Conservation (phyloP, 2,329 filamentous ascomycete genomes). For the Eurotiales sp. region DNA sequence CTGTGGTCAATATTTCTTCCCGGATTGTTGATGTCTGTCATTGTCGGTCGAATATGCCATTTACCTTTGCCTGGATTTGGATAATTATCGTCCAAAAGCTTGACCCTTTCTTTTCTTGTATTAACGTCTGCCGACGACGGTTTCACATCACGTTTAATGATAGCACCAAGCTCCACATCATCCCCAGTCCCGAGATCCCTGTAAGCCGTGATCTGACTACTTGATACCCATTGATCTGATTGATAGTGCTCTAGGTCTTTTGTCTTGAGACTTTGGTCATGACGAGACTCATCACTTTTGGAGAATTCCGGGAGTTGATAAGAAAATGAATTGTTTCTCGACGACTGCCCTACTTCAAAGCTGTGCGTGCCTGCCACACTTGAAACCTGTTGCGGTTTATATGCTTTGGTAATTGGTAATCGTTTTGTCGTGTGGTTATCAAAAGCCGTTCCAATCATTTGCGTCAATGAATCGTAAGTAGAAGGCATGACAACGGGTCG, state of each 20-base stretch:
- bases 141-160: neutral
- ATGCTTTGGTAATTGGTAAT: neutral
- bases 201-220: neutral
- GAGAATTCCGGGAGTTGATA: neutral
- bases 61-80: neutral
- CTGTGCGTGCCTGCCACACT: neutral
- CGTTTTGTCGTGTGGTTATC: no score
- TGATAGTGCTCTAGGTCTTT: neutral
- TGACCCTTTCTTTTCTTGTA: neutral
- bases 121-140: neutral
- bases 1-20: neutral
- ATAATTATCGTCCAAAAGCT: neutral
- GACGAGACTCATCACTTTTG: neutral
- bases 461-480: no score
- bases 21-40: neutral
- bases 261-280: neutral
- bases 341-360: neutral
- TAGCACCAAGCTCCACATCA: neutral
- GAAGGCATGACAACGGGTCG: no score
- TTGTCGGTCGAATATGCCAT: neutral
- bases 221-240: neutral
- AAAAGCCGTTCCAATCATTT: no score
- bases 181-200: neutral
- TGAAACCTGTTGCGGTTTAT: neutral
- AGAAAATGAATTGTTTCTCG: neutral